Evolutionary conservation across 768 basidiomycete genomes (phyloP).

Genomic region (Cyclocybe cylindracea): DNA sequence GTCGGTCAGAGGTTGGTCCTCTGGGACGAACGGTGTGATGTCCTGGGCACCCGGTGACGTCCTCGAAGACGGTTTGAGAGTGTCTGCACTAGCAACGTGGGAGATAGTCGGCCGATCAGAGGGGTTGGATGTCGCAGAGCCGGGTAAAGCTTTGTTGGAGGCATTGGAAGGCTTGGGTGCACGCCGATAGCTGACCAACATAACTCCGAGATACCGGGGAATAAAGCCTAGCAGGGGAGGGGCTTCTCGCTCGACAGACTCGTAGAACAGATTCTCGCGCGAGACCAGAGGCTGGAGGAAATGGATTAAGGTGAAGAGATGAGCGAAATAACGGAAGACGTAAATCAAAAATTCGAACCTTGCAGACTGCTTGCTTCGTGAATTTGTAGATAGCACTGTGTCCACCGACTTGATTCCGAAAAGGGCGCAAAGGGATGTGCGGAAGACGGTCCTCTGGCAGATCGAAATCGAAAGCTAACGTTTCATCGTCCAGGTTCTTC

Average conservation of each 20-base stretch:
- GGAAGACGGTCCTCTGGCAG: constrained; percentile 64
- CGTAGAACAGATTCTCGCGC: constrained; percentile 97
- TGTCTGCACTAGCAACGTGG: constrained; percentile 25
- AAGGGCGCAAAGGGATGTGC: constrained; percentile 92
- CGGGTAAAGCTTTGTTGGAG: not conserved
- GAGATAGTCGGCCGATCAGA: constrained; percentile 27
- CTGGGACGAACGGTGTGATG: constrained; percentile 21
- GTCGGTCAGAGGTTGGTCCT: constrained; percentile 37
- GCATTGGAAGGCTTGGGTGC: constrained; percentile 46
- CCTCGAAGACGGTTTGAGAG: constrained; percentile 8
- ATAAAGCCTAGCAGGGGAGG: constrained; percentile 93
- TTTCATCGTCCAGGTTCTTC: constrained; percentile 25
- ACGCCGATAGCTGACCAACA: constrained; percentile 94
- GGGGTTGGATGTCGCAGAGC: constrained; percentile 19
- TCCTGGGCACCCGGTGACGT: constrained; percentile 16
- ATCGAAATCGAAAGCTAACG: constrained; percentile 37
- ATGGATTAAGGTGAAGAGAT: constrained; percentile 20
- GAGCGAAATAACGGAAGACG: constrained; percentile 15
- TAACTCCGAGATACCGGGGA: constrained; percentile 97
- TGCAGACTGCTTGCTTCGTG: constrained; percentile 96
- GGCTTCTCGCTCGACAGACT: constrained; percentile 91
- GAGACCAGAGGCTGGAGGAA: constrained; percentile 84
- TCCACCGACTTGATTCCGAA: constrained; percentile 97
- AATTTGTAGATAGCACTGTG: constrained; percentile 98
- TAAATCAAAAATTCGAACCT: constrained; percentile 58